Conservation (phyloP, 441 rosid species). For the Pelargonium myrrhifolium region DNA sequence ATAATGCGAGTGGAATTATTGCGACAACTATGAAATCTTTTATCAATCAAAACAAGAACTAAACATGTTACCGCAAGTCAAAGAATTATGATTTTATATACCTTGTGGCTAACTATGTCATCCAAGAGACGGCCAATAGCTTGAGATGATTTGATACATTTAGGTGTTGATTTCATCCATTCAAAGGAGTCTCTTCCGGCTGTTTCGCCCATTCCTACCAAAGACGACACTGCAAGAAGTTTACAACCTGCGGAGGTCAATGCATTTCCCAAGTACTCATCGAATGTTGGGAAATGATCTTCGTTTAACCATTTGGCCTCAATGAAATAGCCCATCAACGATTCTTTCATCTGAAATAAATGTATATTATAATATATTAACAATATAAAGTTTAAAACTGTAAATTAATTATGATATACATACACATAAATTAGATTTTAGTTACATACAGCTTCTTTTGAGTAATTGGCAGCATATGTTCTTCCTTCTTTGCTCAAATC, state of each 20-base stretch:
- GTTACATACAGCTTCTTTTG: neutral
- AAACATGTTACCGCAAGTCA: too few relatives aligned
- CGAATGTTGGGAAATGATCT: constrained; percentile 16
- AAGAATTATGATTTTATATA: too few relatives aligned
- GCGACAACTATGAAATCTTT: too few relatives aligned
- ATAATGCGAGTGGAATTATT: too few relatives aligned
- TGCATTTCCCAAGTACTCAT: constrained; percentile 22
- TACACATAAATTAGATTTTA: neutral
- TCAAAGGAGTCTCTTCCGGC: neutral
- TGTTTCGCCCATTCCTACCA: constrained; percentile 17
- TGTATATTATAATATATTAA: too few relatives aligned
- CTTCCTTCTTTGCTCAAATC: constrained; percentile 7
- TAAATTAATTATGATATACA: too few relatives aligned
- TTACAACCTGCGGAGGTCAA: constrained; percentile 18
- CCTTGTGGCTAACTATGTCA: constrained; percentile 22
- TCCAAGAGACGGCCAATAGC: constrained; percentile 25
- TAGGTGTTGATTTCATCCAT: too few relatives aligned
- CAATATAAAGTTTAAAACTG: too few relatives aligned
- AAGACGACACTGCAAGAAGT: constrained; percentile 17
- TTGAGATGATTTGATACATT: constrained; percentile 6
- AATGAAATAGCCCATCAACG: neutral
- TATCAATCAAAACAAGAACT: too few relatives aligned
- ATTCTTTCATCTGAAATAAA: neutral
- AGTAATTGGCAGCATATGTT: neutral
- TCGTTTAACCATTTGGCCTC: constrained; percentile 28